Percentiles rank a stretch among this genome's conserved stretches.
phyloP scores from a whole-genome alignment of 345 rosid species.

The Salix viminalis region DNA sequence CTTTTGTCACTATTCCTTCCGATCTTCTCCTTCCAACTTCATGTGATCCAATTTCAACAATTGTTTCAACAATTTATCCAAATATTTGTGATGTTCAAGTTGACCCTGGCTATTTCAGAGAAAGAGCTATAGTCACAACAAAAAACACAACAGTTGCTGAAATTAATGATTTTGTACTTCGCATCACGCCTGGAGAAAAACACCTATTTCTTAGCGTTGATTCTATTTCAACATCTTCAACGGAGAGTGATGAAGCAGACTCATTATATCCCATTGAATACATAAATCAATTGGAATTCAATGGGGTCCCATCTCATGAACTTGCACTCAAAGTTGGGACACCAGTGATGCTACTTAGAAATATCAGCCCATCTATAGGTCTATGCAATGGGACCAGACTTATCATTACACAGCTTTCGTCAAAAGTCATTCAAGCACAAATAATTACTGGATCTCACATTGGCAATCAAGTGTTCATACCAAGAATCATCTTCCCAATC shows the following conservation, averaged over 20 bases:
- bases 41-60: neutral
- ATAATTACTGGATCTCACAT: neutral
- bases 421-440: neutral
- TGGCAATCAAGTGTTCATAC: neutral
- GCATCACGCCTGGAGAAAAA: accelerated
- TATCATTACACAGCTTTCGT: neutral
- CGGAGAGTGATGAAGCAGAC: neutral
- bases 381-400: constrained; percentile 9
- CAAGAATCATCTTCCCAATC: neutral
- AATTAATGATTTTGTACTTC: neutral
- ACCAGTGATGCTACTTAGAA: neutral
- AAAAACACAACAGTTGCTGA: neutral
- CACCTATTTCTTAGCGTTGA: neutral
- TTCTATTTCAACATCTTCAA: neutral
- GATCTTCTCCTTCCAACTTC: neutral
- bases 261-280: neutral
- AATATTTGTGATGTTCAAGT: too few relatives aligned
- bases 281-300: neutral
- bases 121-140: neutral
- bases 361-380: neutral
- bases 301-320: neutral
- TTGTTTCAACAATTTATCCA: neutral
- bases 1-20: neutral
- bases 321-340: constrained; percentile 3
- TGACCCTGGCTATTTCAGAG: neutral